Conservation (phyloP, 306 rosid genomes). For the Inga leiocalycina region DNA sequence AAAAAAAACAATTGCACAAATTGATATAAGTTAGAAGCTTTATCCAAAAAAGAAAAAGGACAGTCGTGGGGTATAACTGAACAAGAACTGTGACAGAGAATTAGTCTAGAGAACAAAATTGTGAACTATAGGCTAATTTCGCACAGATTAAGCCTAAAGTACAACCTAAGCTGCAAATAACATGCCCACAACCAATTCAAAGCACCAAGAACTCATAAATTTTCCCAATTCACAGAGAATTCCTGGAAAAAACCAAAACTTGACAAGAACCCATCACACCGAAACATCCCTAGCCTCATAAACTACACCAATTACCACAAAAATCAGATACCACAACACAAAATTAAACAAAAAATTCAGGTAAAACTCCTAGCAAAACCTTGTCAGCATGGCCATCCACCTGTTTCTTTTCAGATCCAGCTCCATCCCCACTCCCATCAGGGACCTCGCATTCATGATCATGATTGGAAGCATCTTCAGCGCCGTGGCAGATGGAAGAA, state of each 20-base stretch:
- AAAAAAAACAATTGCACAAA: conserved; percentile 1
- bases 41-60: background rate
- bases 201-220: background rate
- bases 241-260: background rate
- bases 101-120: background rate
- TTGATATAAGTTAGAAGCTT: background rate
- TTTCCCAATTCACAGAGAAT: conserved; percentile 15
- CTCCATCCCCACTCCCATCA: background rate
- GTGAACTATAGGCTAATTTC: background rate
- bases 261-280: conserved; percentile 29
- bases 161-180: conserved; percentile 1
- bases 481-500: conserved; percentile 58
- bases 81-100: conserved; percentile 19
- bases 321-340: background rate
- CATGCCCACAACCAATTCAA: background rate
- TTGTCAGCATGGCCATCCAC: background rate
- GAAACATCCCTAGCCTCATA: conserved; percentile 25
- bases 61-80: background rate
- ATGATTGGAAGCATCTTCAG: background rate
- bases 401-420: conserved; percentile 4
- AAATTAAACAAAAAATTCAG: background rate
- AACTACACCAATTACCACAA: background rate
- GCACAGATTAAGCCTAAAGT: conserved; percentile 4
- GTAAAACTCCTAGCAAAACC: conserved; percentile 38
- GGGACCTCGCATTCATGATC: background rate